Evolutionary conservation across 2,329 filamentous ascomycete genomes (phyloP).

Genomic region (Beauveria sp.): DNA sequence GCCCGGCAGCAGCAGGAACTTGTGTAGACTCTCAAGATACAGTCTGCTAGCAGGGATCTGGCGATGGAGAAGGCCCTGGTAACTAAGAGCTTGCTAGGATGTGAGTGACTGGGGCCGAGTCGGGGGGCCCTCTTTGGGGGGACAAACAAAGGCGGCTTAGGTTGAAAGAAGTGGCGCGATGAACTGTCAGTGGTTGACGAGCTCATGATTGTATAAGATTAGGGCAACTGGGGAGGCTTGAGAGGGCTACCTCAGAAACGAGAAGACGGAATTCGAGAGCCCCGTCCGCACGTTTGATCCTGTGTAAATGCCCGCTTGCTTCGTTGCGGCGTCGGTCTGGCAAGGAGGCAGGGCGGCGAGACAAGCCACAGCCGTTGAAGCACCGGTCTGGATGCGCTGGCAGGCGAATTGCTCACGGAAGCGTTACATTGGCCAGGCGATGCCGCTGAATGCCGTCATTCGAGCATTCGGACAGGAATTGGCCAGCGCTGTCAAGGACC

Average conservation of each 20-base stretch:
- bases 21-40: background rate
- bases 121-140: conserved; percentile 22
- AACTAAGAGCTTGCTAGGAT: background rate
- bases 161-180: conserved; percentile 31
- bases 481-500: background rate
- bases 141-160: conserved; percentile 28
- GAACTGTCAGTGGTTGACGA: conserved; percentile 35
- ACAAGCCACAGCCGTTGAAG: conserved; percentile 8
- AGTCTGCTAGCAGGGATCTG: conserved; percentile 6
- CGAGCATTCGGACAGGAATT: conserved; percentile 1
- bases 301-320: background rate
- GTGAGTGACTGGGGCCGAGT: conserved; percentile 1
- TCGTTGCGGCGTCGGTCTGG: no score
- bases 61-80: conserved; percentile 7
- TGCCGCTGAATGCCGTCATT: conserved; percentile 4
- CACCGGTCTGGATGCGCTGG: conserved; percentile 7
- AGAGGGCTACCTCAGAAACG: background rate
- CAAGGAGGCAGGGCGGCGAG: background rate
- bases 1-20: background rate
- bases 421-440: conserved; percentile 4
- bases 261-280: background rate
- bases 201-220: conserved; percentile 34
- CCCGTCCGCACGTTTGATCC: background rate
- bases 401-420: conserved; percentile 2
- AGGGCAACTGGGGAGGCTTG: conserved; percentile 18